Percentiles rank a stretch among this genome's conserved stretches.
Conservation (phyloP, 495 filamentous ascomycete genomes). For the Xylaria intraflava region DNA sequence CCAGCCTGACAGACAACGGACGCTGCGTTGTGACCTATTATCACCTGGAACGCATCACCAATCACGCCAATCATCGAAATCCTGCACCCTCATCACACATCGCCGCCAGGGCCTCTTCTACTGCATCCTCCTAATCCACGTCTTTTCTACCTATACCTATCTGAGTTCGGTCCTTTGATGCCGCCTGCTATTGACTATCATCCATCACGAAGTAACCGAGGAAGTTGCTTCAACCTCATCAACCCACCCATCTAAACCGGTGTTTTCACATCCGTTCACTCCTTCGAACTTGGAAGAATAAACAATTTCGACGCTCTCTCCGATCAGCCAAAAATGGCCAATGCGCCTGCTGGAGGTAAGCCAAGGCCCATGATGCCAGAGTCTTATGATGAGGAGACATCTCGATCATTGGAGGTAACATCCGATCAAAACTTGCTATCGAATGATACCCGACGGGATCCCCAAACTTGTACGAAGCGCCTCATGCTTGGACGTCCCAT, state of each 20-base stretch:
- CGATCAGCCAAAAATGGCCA: not conserved
- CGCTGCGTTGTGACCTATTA: not conserved
- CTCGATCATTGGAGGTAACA: not conserved
- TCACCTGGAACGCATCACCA: not conserved
- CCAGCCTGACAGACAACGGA: not conserved
- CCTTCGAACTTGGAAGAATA: not conserved
- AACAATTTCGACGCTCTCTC: not conserved
- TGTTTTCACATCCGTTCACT: not conserved
- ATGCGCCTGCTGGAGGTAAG: not conserved
- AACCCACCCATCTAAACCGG: not conserved
- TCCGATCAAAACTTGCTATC: not conserved
- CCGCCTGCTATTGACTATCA: not conserved
- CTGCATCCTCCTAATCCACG: not conserved
- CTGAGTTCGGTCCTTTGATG: not conserved
- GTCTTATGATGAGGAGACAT: not conserved
- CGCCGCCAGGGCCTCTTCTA: no score
- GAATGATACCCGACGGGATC: constrained; percentile 7
- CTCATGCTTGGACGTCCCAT: constrained; percentile 14
- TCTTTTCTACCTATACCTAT: not conserved
- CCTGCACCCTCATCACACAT: not conserved
- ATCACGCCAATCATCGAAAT: not conserved
- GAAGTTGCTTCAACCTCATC: not conserved
- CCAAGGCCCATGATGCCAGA: not conserved
- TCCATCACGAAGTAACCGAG: not conserved
- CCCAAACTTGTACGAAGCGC: constrained; percentile 13